These are phyloP conservation scores for Salmacisia buchloeana DNA, from an alignment of 1,284 basidiomycete species.

Conservation along the genomic window DNA sequence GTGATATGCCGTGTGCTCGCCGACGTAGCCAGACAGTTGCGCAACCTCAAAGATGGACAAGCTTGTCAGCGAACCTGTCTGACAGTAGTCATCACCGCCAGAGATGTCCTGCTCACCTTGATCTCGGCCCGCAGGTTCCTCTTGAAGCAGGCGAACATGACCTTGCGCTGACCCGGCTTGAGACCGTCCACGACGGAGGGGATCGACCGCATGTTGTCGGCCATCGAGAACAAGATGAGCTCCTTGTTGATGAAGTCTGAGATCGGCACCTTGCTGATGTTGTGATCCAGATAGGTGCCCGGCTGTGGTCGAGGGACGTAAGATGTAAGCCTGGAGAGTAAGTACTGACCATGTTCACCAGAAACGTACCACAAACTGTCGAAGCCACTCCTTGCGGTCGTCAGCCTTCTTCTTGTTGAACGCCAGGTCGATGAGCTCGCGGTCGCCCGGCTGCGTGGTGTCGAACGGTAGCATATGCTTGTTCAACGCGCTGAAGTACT, in stretches of 20 bases:
- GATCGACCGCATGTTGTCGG: conserved; percentile 94
- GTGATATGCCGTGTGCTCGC: conserved; percentile 91
- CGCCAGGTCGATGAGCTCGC: conserved; percentile 86
- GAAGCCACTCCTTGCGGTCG: conserved; percentile 96
- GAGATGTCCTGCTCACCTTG: conserved; percentile 62
- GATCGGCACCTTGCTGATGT: conserved; percentile 75
- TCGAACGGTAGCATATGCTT: conserved; percentile 93
- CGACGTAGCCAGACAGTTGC: conserved; percentile 89
- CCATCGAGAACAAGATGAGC: conserved; percentile 98
- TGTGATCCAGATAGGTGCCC: conserved; percentile 90
- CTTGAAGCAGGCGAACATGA: conserved; percentile 92
- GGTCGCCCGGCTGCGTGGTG: conserved; percentile 72
- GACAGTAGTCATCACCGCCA: not conserved
- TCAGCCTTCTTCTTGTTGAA: conserved; percentile 99
- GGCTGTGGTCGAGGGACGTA: conserved; percentile 57
- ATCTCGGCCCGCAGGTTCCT: conserved; percentile 85
- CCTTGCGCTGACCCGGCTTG: conserved; percentile 98
- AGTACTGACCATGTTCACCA: too few species aligned
- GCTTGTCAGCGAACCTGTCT: not conserved
- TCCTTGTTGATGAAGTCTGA: conserved; percentile 98
- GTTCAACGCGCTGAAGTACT: conserved; percentile 86
- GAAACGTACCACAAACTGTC: conserved; percentile 64
- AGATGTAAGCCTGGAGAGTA: not conserved
- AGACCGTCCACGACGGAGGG: conserved; percentile 76
- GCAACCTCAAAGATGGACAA: conserved; percentile 58